Evolutionary conservation across 164 flowering plant genomes (phyloP), one percentile per base, ranked within the genome.

Genomic region (Umbellularia californica): DNA sequence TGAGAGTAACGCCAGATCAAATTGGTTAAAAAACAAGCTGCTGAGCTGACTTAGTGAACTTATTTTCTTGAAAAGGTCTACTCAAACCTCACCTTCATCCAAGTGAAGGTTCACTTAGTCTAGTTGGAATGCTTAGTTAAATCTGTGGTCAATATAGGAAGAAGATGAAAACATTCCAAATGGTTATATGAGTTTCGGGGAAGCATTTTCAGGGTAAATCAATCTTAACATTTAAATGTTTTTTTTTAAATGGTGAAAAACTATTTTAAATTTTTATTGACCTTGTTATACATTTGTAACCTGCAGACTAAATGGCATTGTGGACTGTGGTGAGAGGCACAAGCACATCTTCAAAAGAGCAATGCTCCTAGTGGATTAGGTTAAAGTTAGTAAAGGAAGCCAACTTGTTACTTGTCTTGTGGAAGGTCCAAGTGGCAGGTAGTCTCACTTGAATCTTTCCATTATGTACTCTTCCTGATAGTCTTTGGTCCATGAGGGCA

Each of bases 361-460:
- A 58, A 95, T 89, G 97, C 86, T 93, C 35, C 80, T 95, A 65
- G 97, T 93, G 74, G 98, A 95, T 79, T 98, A 95, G 88, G 99
- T 95, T 70, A 93, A 87, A 92, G 90, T 88, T 75, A 92, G 97
- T 86, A 85, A 81, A 81, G 94, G 96, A 80, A 95, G 98, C 77
- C 95, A 97, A 22, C 92, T 93, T 70, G 81, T 95, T 73, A 88
- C 94, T 58, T 92, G 98, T 77, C 97, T 95, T 77, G 82, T 95
- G 23, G 98, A 95, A 88, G 99, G 99, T 67, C 90, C 93, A 58
- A 86, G 93, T 88, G 98, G 98, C 83, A 92, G 99, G 99, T 92
- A 82, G 12, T 24, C 65, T 19, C 2, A 2, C 50, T 28, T 28
- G 0, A 28, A 24, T 69, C 19, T 28, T 28, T 65, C 41, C 68